Conservation (phyloP, 768 basidiomycete species). For the Boletus fagicola region DNA sequence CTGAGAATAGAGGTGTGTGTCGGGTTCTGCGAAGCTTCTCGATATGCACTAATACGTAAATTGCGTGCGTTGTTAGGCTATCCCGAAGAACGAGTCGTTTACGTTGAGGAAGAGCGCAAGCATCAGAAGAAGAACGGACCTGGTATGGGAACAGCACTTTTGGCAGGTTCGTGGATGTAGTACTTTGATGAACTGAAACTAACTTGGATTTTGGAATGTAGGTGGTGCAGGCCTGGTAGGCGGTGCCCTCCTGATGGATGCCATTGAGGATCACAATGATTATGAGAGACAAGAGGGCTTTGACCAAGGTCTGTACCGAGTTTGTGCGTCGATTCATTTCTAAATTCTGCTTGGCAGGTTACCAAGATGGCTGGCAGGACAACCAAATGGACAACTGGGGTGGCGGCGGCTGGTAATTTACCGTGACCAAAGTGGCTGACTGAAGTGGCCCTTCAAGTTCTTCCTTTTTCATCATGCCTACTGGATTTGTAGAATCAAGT, state of each 20-base stretch:
- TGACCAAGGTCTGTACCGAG: conserved; percentile 32
- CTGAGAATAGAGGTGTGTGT: conserved; percentile 24
- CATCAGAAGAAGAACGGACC: conserved; percentile 47
- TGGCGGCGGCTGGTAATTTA: conserved; percentile 12
- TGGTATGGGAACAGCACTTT: conserved; percentile 48
- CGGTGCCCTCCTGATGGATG: conserved; percentile 54
- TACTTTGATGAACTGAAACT: neutral
- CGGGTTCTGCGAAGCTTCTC: neutral
- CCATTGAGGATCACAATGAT: conserved; percentile 44
- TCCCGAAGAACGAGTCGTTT: conserved; percentile 32
- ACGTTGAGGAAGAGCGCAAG: conserved; percentile 37
- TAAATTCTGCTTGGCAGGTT: conserved; percentile 30
- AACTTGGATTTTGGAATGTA: conserved; percentile 18
- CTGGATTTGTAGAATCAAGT: conserved; percentile 18
- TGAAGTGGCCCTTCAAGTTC: neutral
- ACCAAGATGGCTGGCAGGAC: conserved; percentile 22
- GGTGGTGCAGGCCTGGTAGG: conserved; percentile 68
- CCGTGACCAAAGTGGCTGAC: neutral
- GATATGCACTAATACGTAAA: neutral
- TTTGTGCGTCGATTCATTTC: conserved; percentile 4
- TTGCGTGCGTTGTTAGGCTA: conserved; percentile 24
- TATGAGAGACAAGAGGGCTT: conserved; percentile 32
- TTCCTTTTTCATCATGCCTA: conserved; percentile 1
- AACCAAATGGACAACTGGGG: neutral
- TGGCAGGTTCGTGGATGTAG: conserved; percentile 40